Percentiles rank a stretch among this genome's conserved stretches.
Conservation (phyloP, 768 basidiomycete genomes). For the Panellus pusillus region DNA sequence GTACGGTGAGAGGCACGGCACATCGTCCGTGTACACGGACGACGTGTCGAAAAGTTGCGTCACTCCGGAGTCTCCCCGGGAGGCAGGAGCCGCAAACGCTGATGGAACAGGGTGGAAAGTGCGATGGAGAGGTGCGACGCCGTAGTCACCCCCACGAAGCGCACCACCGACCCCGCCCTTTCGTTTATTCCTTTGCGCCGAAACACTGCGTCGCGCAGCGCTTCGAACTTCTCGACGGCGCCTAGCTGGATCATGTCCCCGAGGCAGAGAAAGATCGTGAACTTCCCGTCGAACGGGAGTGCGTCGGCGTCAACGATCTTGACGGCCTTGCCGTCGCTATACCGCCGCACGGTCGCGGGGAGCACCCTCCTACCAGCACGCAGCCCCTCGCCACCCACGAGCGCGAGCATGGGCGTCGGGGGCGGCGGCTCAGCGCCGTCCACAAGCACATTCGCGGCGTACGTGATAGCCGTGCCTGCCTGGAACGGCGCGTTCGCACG, state of each 20-base stretch:
- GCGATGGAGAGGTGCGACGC: conserved; percentile 4
- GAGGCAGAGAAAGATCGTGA: conserved; percentile 9
- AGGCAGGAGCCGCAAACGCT: background rate
- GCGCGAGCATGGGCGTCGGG: conserved; percentile 1
- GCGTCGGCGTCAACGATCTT: conserved; percentile 1
- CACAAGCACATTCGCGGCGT: conserved; percentile 4
- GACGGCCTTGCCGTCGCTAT: background rate
- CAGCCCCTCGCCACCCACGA: conserved; percentile 2
- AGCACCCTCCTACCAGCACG: conserved; percentile 7
- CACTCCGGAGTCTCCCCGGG: background rate
- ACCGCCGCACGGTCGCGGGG: background rate
- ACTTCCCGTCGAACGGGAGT: conserved; percentile 3
- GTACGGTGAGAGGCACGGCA: conserved; percentile 1
- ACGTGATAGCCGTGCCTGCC: conserved; percentile 11
- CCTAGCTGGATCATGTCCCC: background rate
- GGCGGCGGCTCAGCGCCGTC: background rate
- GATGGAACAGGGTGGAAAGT: background rate
- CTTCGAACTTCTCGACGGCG: background rate
- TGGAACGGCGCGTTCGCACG: conserved; percentile 9
- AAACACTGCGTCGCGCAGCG: background rate
- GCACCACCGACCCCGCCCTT: background rate
- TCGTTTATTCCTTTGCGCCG: background rate
- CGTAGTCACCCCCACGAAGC: background rate
- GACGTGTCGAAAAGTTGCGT: background rate
- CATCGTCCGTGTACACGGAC: conserved; percentile 5